phyloP scores from a whole-genome alignment of 805 yeast genomes.

The Wickerhamomyces strasburgensis region DNA sequence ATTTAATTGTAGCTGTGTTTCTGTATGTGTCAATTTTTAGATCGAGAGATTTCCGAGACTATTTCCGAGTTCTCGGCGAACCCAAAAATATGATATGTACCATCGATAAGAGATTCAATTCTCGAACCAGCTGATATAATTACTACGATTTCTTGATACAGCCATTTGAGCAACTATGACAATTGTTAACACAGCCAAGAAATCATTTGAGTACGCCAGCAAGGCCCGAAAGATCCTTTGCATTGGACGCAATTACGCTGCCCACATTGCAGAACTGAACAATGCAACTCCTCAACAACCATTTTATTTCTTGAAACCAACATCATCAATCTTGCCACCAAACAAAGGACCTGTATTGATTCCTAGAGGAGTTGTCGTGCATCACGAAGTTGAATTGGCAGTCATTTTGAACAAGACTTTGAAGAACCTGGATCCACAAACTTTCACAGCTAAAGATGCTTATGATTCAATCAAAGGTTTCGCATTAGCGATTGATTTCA shows the following conservation, averaged over 20 bases:
- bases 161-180: too few relatives aligned
- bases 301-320: conserved; percentile 88
- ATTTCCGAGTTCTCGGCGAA: too few relatives aligned
- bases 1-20: too few relatives aligned
- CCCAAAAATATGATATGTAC: too few relatives aligned
- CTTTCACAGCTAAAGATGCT: conserved; percentile 62
- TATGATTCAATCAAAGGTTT: conserved; percentile 79
- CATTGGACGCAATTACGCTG: conserved; percentile 96
- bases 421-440: conserved; percentile 51
- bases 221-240: conserved; percentile 78
- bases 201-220: conserved; percentile 44
- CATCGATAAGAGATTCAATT: too few relatives aligned
- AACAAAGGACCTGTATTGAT: conserved; percentile 71
- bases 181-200: background rate
- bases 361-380: conserved; percentile 76
- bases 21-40: too few relatives aligned
- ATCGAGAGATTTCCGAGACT: too few relatives aligned
- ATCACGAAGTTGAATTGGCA: conserved; percentile 93
- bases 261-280: conserved; percentile 86
- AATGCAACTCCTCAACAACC: conserved; percentile 81
- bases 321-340: conserved; percentile 66
- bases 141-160: too few relatives aligned
- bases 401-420: conserved; percentile 61
- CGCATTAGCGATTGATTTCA: conserved; percentile 86
- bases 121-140: too few relatives aligned